Percentiles rank a stretch among this genome's conserved stretches.
Evolutionary conservation across 805 yeast species (phyloP).

Genomic region (Lipomyces lipofer): DNA sequence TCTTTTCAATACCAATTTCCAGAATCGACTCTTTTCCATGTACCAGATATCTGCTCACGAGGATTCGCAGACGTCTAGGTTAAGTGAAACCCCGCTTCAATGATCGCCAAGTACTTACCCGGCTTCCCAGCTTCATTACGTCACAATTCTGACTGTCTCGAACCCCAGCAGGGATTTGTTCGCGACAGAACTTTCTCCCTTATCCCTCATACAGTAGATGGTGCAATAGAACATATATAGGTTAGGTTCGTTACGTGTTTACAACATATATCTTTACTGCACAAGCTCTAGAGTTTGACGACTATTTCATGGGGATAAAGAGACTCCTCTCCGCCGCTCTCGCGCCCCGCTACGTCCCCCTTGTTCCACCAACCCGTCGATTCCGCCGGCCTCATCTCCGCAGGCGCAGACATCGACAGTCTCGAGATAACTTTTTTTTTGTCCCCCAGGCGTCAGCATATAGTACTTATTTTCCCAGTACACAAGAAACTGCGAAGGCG

Average conservation of each 20-base stretch:
- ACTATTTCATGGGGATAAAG: constrained; percentile 3
- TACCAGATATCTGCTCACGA: too few species aligned
- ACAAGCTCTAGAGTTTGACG: too few species aligned
- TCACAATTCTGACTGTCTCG: too few species aligned
- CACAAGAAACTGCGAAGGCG: background rate
- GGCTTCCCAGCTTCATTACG: too few species aligned
- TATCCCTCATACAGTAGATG: background rate
- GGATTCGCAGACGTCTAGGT: too few species aligned
- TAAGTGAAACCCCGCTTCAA: too few species aligned
- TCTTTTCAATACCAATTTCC: too few species aligned
- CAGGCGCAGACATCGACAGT: background rate
- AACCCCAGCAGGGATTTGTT: too few species aligned
- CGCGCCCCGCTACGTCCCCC: constrained; percentile 18
- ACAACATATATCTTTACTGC: too few species aligned
- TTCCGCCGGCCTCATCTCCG: constrained; percentile 6
- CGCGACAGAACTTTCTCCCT: background rate
- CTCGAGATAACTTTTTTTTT: background rate
- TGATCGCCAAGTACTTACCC: too few species aligned
- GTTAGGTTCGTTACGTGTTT: background rate
- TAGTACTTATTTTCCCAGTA: background rate
- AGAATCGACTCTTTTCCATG: too few species aligned
- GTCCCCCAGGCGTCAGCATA: background rate
- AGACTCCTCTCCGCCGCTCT: constrained; percentile 1
- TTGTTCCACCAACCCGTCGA: constrained; percentile 12
- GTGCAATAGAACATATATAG: background rate